Percentiles rank a stretch among this genome's conserved stretches.
phyloP scores from a whole-genome alignment of 2,329 filamentous ascomycete species.

The Sordariomycetes sp. region DNA sequence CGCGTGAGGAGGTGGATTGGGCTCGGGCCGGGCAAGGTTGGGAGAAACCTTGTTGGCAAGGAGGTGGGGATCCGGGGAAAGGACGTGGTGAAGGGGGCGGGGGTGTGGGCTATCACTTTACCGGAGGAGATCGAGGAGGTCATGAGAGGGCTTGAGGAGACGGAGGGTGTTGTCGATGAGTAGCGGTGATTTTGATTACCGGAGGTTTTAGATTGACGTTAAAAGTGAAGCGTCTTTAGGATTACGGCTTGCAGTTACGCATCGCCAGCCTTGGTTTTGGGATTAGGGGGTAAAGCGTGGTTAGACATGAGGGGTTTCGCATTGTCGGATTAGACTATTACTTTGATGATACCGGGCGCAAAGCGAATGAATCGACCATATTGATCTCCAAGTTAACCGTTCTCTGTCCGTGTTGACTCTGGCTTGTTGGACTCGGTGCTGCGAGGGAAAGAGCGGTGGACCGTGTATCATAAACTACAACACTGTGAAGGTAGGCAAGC shows the following conservation, averaged over 20 bases:
- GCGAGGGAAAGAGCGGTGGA: too few relatives aligned
- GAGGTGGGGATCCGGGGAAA: constrained; percentile 78
- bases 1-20: constrained; percentile 79
- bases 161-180: constrained; percentile 33
- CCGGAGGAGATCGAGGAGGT: constrained; percentile 63
- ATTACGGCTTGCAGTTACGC: neutral
- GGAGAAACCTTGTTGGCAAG: constrained; percentile 84
- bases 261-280: neutral
- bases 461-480: too few relatives aligned
- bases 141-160: constrained; percentile 51
- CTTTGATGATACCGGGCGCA: neutral
- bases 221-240: neutral
- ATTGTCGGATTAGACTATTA: neutral
- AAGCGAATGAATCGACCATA: neutral
- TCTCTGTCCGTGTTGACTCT: too few relatives aligned
- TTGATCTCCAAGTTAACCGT: too few relatives aligned
- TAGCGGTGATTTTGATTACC: neutral
- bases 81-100: constrained; percentile 72
- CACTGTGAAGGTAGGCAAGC: too few relatives aligned
- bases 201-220: neutral
- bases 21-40: constrained; percentile 87
- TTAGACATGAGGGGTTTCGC: neutral
- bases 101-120: constrained; percentile 83
- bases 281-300: neutral
- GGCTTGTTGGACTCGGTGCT: too few relatives aligned